phyloP scores from a whole-genome alignment of 805 yeast species.

The Metschnikowia continentalis region DNA sequence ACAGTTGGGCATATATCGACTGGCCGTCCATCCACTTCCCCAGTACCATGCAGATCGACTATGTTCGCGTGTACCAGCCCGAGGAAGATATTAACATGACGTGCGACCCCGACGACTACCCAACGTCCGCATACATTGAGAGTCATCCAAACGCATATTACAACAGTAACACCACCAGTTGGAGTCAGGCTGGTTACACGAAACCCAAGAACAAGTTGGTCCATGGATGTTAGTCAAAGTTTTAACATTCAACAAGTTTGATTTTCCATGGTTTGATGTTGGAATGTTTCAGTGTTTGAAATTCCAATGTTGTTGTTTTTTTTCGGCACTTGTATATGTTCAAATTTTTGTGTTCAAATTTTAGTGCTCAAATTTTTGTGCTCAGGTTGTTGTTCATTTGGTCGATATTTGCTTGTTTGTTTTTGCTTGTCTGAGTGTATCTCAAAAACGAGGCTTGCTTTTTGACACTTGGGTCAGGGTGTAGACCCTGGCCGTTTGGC shows the following conservation, averaged over 20 bases:
- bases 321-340: no score
- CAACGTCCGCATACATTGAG: conserved; percentile 80
- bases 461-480: no score
- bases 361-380: no score
- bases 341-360: no score
- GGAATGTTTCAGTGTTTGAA: no score
- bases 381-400: no score
- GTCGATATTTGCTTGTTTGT: no score
- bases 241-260: background rate
- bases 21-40: conserved; percentile 85
- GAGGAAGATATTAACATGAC: conserved; percentile 53
- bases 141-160: conserved; percentile 64
- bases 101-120: conserved; percentile 84
- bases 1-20: conserved; percentile 90
- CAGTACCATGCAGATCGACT: conserved; percentile 68
- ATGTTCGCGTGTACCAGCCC: conserved; percentile 92
- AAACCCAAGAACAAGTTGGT: conserved; percentile 34
- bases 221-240: conserved; percentile 8
- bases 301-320: no score
- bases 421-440: no score
- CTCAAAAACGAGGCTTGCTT: no score
- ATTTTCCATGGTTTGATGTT: no score
- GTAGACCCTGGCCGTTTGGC: no score
- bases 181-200: conserved; percentile 70
- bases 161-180: conserved; percentile 65